Evolutionary conservation across 164 flowering plant genomes (phyloP), one percentile per base, ranked within the genome.

Genomic region (Berberis vulgaris): DNA sequence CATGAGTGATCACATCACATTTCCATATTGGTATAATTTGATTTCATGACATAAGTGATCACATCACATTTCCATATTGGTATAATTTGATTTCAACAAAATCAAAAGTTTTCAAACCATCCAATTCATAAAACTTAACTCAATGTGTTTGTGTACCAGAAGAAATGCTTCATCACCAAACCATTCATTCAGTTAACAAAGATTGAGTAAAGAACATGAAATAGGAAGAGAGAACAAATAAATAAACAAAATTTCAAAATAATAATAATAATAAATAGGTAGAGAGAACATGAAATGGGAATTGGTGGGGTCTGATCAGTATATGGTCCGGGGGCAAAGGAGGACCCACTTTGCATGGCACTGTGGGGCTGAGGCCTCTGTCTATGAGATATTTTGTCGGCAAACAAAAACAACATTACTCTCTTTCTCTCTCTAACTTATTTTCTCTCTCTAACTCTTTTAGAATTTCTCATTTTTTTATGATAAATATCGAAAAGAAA

Each of bases 311-410:
- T 26, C 26, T 26, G 26, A 26, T 26, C 26, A 26, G 26, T 26
- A 26, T 26, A 26, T 26, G 26, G 26, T 26, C 26, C 26, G 39
- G 49, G 43, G 13, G 54, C 61, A 46, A 45, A 6, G 10, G 8
- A 12, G 58, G 62, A 56, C 26, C 57, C 62, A 41, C 0, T 7
- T 41, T 66, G 62, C 61, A 66, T 65, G 63, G 62, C 62, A n/a
- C 50, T 66, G 61, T 49, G 53, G 9, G 10, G 68, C 13, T 6
- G 55, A 60, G 60, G 57, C 57, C 68, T 44, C 43, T 56, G 43
- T 38, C 49, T 46, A 26, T n/a, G 54, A 46, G 59, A 53, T 53
- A 43, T 64, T 40, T 46, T 64, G 67, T 64, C 67, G 67, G 59
- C 53, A 54, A 7, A 3, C 8, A 63, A n/a, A 53, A 42, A 63